These are phyloP conservation scores for Prunus campanulata DNA, from an alignment of 306 rosid species.

Conservation along the genomic window DNA sequence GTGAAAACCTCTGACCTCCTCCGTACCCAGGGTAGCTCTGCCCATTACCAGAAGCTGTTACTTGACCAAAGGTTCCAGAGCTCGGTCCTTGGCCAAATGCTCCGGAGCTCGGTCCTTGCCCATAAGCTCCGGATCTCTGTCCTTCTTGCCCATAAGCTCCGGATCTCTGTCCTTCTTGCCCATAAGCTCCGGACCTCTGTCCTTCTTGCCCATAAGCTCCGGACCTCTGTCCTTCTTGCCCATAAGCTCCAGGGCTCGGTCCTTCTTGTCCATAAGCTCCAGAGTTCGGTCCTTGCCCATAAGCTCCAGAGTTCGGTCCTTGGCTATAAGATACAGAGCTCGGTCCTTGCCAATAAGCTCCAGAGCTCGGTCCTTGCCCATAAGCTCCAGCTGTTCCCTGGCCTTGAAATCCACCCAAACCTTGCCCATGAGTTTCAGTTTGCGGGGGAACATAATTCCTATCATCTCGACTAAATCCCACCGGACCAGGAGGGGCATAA, in stretches of 20 bases:
- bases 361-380: neutral
- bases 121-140: neutral
- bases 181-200: neutral
- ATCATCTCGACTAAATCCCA: conserved; percentile 30
- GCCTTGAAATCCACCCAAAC: neutral
- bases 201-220: neutral
- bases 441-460: conserved; percentile 26
- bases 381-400: neutral
- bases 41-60: conserved; percentile 18
- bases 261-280: neutral
- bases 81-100: conserved; percentile 25
- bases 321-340: neutral
- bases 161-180: neutral
- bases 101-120: conserved; percentile 12
- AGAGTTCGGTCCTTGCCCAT: neutral
- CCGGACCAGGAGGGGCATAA: conserved; percentile 46
- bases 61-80: conserved; percentile 16
- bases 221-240: neutral
- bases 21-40: conserved; percentile 22
- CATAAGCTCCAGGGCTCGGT: neutral
- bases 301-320: neutral
- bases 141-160: neutral
- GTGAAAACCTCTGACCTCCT: conserved; percentile 28
- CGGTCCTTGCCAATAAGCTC: neutral
- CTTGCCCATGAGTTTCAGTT: conserved; percentile 22